A percentile compares a stretch with the other conserved stretches of the same genome.
Conservation (phyloP, 169 alveolate genomes). For the Plasmodium relictum region DNA sequence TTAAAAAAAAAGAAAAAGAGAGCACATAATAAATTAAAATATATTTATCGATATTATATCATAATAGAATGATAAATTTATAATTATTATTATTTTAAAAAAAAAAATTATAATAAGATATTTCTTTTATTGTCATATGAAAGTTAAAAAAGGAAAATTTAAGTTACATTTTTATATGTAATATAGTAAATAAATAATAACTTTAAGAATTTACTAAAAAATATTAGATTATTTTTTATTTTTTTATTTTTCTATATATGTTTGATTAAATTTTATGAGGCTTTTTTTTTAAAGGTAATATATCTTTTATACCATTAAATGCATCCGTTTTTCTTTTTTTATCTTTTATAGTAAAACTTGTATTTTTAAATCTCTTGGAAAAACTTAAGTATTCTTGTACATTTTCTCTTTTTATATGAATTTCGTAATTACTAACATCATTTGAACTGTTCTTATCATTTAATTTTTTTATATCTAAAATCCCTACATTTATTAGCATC, state of each 20-base stretch:
- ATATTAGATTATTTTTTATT: neutral
- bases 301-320: neutral
- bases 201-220: too few species aligned
- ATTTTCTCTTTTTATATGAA: constrained; percentile 34
- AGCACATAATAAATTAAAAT: neutral
- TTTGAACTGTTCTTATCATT: constrained; percentile 16
- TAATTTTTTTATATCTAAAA: constrained; percentile 25
- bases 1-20: constrained; percentile 22
- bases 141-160: neutral
- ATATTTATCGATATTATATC: too few species aligned
- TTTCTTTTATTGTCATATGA: neutral
- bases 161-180: neutral
- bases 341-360: constrained; percentile 9
- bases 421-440: constrained; percentile 48
- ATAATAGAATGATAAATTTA: too few species aligned
- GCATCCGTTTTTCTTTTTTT: constrained; percentile 43
- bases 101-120: too few species aligned
- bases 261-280: neutral
- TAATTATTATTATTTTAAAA: neutral
- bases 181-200: neutral
- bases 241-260: constrained; percentile 14
- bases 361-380: constrained; percentile 16
- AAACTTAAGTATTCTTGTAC: constrained; percentile 23
- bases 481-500: constrained; percentile 45
- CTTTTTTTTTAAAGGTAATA: neutral